Evolutionary conservation across 2,329 filamentous ascomycete genomes (phyloP), one percentile per base, ranked within the genome.

Genomic region (Penicillium fuscoglaucum): DNA sequence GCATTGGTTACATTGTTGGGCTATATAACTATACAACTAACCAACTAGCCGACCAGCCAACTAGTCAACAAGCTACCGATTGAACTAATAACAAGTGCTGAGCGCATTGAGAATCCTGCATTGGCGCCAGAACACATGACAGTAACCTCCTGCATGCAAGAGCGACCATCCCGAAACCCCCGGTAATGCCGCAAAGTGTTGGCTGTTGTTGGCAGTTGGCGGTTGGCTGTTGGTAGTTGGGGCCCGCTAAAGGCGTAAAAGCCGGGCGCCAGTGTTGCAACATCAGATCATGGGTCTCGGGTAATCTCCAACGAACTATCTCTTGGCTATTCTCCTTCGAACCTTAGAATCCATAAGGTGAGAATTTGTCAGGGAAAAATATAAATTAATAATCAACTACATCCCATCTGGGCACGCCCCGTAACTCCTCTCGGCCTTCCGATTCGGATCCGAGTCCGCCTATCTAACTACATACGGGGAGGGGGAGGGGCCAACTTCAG

Each of bases 111-210:
- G n/a, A 13, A 40, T 52, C n/a, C 37, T 46, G 40, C 48, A 47
- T 53, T 52, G 53, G 45, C 47, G 21, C 31, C 10, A 54, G 33
- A 57, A 13, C 55, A 57, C 55, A 50, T 57, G 55, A 48, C 29
- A 6, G 43, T 47, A 9, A 31, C n/a, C 35, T 21, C 17, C 28
- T 57, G 50, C 49, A 53, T 35, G 55, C 24, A 57, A 57, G 35
- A 47, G 19, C 19, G 19, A 47, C 21, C 10, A 35, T 13, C 28
- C 37, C 21, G 19, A 21, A 17, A 24, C 31, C 39, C 54, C 54
- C 26, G 40, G 54, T 52, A 45, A 31, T 21, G 37, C 47, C 54
- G 31, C 40, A 43, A 43, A 21, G 17, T 17, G 31, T 45, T 53
- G 26, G 40, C 26, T 39, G 6, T 45, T 29, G 43, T 46, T 46